Evolutionary conservation across 495 filamentous ascomycete species (phyloP), one percentile per base, ranked within the genome.

Genomic region (Penicillium herquei): DNA sequence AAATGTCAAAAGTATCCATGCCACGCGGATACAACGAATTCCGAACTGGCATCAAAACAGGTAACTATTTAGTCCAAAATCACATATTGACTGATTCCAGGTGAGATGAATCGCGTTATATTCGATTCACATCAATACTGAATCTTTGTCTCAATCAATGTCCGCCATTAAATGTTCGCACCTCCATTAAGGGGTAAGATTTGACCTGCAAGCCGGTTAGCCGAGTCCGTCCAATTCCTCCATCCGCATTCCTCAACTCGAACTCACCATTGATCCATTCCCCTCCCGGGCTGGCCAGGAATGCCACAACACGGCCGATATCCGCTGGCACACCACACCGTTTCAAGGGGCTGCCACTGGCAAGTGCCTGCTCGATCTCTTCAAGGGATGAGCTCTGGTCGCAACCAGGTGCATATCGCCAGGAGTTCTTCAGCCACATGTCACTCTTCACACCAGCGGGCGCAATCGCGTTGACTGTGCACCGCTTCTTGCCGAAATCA

Each of bases 401-500:
- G 26, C 70, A 78, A 48, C 76, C 79, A 7, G 82, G 82, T 31
- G 79, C 77, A 59, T 90, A 89, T 52, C 86, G 80, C 81, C 82
- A 84, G 7, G 82, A 78, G 62, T 85, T 85, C 57, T 82, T 76
- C 32, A 81, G 71, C 69, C 81, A 89, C 89, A 91, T 92, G 62
- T 92, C 88, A 34, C 79, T 85, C 82, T 90, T 90, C 68, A 91
- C 83, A 8, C 87, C 88, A 13, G 87, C 89, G 0, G 89, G 89
- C 0, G 88, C 87, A 39, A 92, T 82, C 2, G 83, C 84, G 54
- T 91, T 91, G 55, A 90, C 87, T 0, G 88, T 92, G 70, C 89
- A 88, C 44, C 82, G 81, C 69, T 83, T 83, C 63, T 78, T 78
- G 13, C 88, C 88, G 61, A 85, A 89, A 67, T 93, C 89, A 5